Evolutionary conservation across 768 basidiomycete genomes (phyloP), one percentile per base, ranked within the genome.

Genomic region (Boletales sp.): DNA sequence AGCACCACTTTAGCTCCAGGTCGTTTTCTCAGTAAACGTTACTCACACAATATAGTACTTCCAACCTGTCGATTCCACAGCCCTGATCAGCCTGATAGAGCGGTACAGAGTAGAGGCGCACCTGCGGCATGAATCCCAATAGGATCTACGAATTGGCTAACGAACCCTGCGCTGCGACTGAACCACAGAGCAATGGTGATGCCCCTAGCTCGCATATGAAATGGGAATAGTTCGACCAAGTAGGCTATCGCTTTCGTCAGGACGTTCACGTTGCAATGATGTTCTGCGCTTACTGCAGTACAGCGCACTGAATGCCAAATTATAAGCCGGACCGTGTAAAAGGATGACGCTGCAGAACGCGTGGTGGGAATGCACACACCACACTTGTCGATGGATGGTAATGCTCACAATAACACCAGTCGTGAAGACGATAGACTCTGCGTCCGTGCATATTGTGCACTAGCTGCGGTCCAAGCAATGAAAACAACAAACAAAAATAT

Each of bases 201-300:
- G 35, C 84, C 84, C 62, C 76, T 79, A 2, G 83, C 76, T 51
- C 84, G 80, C 25, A 75, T 75, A 53, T 81, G 77, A 68, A 72
- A 85, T 0, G 84, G 83, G 72, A 85, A 84, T 31, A 86, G 61
- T 57, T 85, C 84, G 18, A 84, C 82, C 52, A 84, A 64, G 74
- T 74, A 83, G 7, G 82, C 81, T 81, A 55, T 31, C 33, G 33
- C 33, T 34, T 34, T 34, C 21, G 33, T 34, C 33, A 14, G 33
- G 11, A 34, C 14, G 33, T 34, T 8, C 33, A 10, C 33, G 9
- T 11, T 2, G 2, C 3, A 34, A 11, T 34, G 9, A 34, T 21
- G 2, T 21, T 21, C 21, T 4, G 21, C 5, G 14, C 33, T 34
- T 34, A 34, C 33, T 34, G 9, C 14, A 34, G 3, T 10, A 4